Evolutionary conservation across 75 land plant species (phyloP), one percentile per base, ranked within the genome.

Genomic region (Pinus albicaulis): DNA sequence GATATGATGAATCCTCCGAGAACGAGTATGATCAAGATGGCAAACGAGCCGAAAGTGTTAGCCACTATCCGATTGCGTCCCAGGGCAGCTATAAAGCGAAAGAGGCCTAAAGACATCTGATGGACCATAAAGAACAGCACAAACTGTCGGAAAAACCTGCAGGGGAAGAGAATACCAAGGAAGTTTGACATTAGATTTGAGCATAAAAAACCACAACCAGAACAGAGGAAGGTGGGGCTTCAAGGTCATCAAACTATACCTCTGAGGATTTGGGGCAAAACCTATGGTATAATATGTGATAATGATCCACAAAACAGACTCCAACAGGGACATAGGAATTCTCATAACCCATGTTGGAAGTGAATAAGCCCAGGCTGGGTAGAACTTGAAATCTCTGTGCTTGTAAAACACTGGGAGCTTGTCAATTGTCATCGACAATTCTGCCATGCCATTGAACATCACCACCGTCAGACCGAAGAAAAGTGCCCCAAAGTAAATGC

Each of bases 401-500:
- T 93, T 93, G 90, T 86, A 92, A 63, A 92, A 92, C 8, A 93
- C 86, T 11, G 96, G 96, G 59, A 93, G 92, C 77, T 90, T 86
- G 20, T 69, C 72, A 55, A 92, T 84, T 19, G 87, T 88, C 90
- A 93, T 79, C n/a, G 95, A 68, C 11, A 92, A 69, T 69, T 93
- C 96, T 20, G 95, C 79, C 73, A 85, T 82, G 12, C 90, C 94
- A 76, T 92, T 92, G 77, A 93, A 93, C 85, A 86, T 79, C 31
- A 76, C 60, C 13, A 78, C 81, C 3, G 86, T 28, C 11, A 90
- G 61, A 19, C 84, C 80, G 55, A 88, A 82, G 68, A 92, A 92
- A 28, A 92, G 71, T 20, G 92, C 92, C 24, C 96, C 96, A 52
- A 80, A 3, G 55, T 80, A 92, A 59, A 88, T 76, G 3, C 55